Conservation (phyloP, 1,284 basidiomycete genomes). For the Coniophora puteana region DNA sequence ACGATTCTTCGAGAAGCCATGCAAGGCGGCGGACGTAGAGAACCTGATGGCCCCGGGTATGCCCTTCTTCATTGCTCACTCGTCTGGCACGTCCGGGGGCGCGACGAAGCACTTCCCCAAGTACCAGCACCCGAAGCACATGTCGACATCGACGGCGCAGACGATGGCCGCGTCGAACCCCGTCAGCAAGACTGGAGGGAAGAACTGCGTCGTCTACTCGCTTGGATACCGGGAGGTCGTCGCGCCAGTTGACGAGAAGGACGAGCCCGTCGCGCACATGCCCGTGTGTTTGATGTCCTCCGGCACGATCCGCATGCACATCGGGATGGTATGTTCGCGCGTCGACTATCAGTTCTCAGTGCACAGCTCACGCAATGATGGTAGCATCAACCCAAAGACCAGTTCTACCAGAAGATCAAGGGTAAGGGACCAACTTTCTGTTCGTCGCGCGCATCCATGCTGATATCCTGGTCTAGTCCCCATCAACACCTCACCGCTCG, state of each 20-base stretch:
- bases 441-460: no score
- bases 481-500: conserved; percentile 20
- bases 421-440: conserved; percentile 8
- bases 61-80: conserved; percentile 19
- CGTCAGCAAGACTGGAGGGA: conserved; percentile 9
- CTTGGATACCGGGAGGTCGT: conserved; percentile 16
- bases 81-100: conserved; percentile 18
- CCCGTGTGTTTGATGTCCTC: conserved; percentile 21
- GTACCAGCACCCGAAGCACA: conserved; percentile 18
- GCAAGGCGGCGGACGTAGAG: conserved; percentile 15
- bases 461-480: conserved; percentile 10
- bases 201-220: conserved; percentile 19
- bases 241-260: conserved; percentile 10
- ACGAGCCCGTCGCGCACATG: conserved; percentile 12
- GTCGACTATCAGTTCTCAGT: neutral
- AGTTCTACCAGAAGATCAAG: conserved; percentile 7
- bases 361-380: neutral
- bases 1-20: conserved; percentile 17
- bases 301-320: conserved; percentile 18
- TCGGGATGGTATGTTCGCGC: conserved; percentile 14
- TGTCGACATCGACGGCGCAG: conserved; percentile 14
- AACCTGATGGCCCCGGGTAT: conserved; percentile 21
- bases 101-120: conserved; percentile 19
- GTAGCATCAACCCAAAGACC: conserved; percentile 12
- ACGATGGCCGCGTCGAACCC: conserved; percentile 15